A percentile compares a stretch with the other conserved stretches of the same genome.
phyloP scores from a whole-genome alignment of 148 eudicot species.

The Fagopyrum tataricum region DNA sequence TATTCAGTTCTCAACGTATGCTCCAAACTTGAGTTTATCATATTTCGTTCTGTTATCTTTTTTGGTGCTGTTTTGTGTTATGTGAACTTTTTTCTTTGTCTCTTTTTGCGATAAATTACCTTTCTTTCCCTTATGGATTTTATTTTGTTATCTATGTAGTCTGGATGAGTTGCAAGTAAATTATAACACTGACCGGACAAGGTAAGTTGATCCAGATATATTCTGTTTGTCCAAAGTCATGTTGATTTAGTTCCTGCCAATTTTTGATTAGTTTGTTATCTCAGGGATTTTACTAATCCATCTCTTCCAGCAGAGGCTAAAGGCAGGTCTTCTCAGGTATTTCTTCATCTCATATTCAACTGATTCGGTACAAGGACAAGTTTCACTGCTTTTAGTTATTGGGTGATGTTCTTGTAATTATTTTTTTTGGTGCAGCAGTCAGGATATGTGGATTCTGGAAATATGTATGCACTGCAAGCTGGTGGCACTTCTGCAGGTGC shows the following conservation, averaged over 20 bases:
- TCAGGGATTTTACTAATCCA: conserved; percentile 90
- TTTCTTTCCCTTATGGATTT: neutral
- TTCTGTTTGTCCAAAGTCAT: conserved; percentile 11
- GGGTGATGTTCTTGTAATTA: neutral
- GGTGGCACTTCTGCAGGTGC: conserved; percentile 48
- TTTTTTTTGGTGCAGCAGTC: conserved; percentile 36
- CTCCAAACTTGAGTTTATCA: neutral
- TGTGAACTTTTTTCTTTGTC: no score
- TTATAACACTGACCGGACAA: conserved; percentile 78
- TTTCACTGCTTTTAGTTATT: neutral
- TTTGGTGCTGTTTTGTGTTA: neutral
- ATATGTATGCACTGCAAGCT: conserved; percentile 54
- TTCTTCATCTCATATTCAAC: neutral
- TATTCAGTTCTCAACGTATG: conserved; percentile 87
- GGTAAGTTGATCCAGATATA: conserved; percentile 41
- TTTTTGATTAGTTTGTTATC: neutral
- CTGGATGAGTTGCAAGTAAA: conserved; percentile 91
- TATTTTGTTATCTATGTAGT: conserved; percentile 30
- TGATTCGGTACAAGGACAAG: neutral
- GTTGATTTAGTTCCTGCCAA: neutral
- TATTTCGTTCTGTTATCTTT: neutral
- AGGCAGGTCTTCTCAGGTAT: conserved; percentile 84
- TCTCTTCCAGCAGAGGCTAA: conserved; percentile 75
- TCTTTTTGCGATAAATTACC: neutral
- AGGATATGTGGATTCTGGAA: conserved; percentile 73